A percentile compares a stretch with the other conserved stretches of the same genome.
Evolutionary conservation across 257 asterid species (phyloP).

Genomic region (Phtheirospermum japonicum): DNA sequence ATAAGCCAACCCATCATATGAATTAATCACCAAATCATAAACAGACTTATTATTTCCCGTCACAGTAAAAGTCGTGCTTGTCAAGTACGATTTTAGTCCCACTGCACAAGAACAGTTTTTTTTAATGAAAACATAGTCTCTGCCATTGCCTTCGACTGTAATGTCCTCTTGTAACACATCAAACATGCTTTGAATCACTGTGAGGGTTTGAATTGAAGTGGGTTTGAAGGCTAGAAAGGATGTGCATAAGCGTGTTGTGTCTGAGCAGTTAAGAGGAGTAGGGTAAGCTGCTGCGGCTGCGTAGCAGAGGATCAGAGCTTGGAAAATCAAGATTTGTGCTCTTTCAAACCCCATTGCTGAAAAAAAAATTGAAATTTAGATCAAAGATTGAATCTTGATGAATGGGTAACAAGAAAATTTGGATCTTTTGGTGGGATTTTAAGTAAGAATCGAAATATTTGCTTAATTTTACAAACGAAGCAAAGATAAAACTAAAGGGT

Average conservation of each 20-base stretch:
- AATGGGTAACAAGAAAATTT: conserved; percentile 11
- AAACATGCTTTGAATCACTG: conserved; percentile 85
- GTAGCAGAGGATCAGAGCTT: conserved; percentile 28
- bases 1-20: conserved; percentile 78
- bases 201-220: conserved; percentile 48
- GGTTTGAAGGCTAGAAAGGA: conserved; percentile 90
- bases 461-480: conserved; percentile 17
- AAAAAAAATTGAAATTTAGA: conserved; percentile 8
- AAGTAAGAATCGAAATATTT: conserved; percentile 17
- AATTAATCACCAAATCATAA: conserved; percentile 58
- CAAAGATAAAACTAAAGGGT: too few species aligned
- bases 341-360: conserved; percentile 37
- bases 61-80: conserved; percentile 77
- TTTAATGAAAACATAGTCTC: conserved; percentile 65
- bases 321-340: conserved; percentile 38
- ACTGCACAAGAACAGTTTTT: conserved; percentile 95
- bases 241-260: conserved; percentile 67
- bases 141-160: conserved; percentile 74
- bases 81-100: conserved; percentile 51
- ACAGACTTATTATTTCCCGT: conserved; percentile 68
- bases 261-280: conserved; percentile 80
- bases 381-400: conserved; percentile 27
- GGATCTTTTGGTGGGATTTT: conserved; percentile 21
- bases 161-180: conserved; percentile 74
- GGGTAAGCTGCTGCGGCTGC: conserved; percentile 36